Evolutionary conservation across 2,329 filamentous ascomycete species (phyloP).

Genomic region (Ceratocystis lukuohia): DNA sequence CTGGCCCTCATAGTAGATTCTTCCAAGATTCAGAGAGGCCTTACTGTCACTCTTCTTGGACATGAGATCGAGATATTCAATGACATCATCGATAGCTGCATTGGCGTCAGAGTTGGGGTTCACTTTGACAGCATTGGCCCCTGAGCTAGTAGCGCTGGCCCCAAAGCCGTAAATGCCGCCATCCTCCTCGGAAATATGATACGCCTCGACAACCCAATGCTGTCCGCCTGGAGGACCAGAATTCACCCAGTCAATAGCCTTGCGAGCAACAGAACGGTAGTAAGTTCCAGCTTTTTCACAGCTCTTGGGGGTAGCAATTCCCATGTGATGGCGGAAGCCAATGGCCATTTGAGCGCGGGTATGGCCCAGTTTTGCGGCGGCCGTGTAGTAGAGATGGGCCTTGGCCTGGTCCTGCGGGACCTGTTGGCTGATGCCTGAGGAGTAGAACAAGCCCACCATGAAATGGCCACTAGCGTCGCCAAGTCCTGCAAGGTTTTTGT

Average conservation of each 20-base stretch:
- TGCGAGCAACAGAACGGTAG: slow-evolving; percentile 88
- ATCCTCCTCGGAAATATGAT: slow-evolving; percentile 75
- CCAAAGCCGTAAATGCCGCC: slow-evolving; percentile 94
- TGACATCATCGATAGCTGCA: slow-evolving; percentile 78
- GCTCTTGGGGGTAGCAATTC: slow-evolving; percentile 71
- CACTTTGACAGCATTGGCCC: slow-evolving; percentile 62
- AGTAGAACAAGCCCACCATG: slow-evolving; percentile 93
- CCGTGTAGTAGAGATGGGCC: slow-evolving; percentile 85
- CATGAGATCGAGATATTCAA: slow-evolving; percentile 86
- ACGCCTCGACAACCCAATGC: slow-evolving; percentile 61
- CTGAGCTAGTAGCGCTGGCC: slow-evolving; percentile 78
- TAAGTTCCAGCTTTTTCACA: slow-evolving; percentile 76
- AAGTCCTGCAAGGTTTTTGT: slow-evolving; percentile 59
- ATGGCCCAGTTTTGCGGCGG: slow-evolving; percentile 74
- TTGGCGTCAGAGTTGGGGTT: slow-evolving; percentile 66
- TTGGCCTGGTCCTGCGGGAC: slow-evolving; percentile 80
- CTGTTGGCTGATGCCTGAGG: slow-evolving; percentile 72
- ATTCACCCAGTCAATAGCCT: slow-evolving; percentile 75
- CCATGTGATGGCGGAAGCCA: slow-evolving; percentile 70
- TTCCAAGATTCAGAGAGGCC: slow-evolving; percentile 72
- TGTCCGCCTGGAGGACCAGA: slow-evolving; percentile 84
- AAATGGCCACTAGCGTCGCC: slow-evolving; percentile 90
- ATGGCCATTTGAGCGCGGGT: slow-evolving; percentile 86
- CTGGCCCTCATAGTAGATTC: slow-evolving; percentile 79
- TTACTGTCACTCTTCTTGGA: slow-evolving; percentile 80